phyloP scores from a whole-genome alignment of 2,329 filamentous ascomycete genomes.

The Diaporthe sp. region DNA sequence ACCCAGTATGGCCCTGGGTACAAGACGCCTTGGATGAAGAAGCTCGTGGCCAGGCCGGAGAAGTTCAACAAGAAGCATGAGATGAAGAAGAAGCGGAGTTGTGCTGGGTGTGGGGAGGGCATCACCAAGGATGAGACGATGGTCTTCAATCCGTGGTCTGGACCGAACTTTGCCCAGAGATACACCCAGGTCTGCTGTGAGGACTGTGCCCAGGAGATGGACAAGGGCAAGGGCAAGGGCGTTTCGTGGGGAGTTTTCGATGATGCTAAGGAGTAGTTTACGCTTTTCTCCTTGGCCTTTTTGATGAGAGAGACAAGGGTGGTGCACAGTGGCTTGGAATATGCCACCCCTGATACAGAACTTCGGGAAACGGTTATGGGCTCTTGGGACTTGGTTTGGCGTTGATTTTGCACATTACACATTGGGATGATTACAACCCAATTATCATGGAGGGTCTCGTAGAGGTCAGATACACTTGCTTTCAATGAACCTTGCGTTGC shows the following conservation, averaged over 20 bases:
- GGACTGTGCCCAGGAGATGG: background rate
- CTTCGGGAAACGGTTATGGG: background rate
- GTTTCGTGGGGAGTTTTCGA: background rate
- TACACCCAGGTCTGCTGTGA: slow-evolving; percentile 23
- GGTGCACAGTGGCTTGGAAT: background rate
- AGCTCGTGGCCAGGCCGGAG: background rate
- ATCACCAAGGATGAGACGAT: background rate
- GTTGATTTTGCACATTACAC: background rate
- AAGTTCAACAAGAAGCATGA: accelerated
- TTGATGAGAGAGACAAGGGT: background rate
- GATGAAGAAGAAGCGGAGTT: background rate
- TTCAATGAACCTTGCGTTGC: background rate
- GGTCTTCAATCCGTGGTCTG: slow-evolving; percentile 7
- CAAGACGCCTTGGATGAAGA: slow-evolving; percentile 28
- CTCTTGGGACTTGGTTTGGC: background rate
- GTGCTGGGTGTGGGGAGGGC: background rate
- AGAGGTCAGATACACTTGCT: background rate
- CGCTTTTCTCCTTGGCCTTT: background rate
- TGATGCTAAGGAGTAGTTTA: background rate
- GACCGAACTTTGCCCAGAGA: background rate
- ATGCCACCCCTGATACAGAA: no score
- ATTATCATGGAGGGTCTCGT: background rate
- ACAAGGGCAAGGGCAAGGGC: background rate
- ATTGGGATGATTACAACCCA: background rate
- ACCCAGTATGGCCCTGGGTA: background rate